These are phyloP conservation scores for Pythium periplocum DNA, from an alignment of 352 stramenopile species.

Conservation along the genomic window DNA sequence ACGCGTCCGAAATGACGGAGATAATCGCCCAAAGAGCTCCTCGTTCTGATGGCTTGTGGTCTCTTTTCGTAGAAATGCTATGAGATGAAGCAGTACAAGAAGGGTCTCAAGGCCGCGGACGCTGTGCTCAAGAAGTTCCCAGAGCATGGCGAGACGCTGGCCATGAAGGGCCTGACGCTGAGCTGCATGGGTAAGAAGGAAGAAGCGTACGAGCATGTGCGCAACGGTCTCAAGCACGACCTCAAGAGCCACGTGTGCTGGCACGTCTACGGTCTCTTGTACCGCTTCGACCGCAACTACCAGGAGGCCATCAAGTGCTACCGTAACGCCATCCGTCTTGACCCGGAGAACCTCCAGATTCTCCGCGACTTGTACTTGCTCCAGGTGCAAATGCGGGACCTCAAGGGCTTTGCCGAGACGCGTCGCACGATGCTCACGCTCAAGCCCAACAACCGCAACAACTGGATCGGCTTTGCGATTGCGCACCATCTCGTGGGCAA, in stretches of 20 bases:
- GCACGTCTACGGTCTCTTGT: constrained; percentile 97
- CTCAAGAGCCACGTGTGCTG: constrained; percentile 96
- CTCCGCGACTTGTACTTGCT: constrained; percentile 94
- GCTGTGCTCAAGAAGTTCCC: constrained; percentile 96
- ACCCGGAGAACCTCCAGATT: constrained; percentile 97
- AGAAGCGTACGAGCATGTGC: constrained; percentile 96
- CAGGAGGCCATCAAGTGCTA: constrained; percentile 98
- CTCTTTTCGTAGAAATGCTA: constrained; percentile 90
- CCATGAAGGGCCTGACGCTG: constrained; percentile 97
- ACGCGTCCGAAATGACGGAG: too few species aligned
- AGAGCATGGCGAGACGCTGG: constrained; percentile 95
- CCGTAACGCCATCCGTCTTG: constrained; percentile 94
- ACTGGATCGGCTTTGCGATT: constrained; percentile 97
- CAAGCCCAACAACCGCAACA: constrained; percentile 92
- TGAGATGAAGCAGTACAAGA: constrained; percentile 99
- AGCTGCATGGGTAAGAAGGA: constrained; percentile 94
- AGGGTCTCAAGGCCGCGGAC: constrained; percentile 94
- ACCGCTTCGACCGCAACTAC: constrained; percentile 97
- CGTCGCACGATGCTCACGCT: constrained; percentile 91
- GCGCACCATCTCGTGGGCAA: constrained; percentile 93
- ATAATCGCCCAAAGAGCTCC: too few species aligned
- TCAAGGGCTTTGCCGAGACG: constrained; percentile 93
- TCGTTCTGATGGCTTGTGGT: neutral
- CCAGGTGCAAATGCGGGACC: constrained; percentile 91
- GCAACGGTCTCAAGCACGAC: constrained; percentile 91